phyloP scores from a whole-genome alignment of 2,329 filamentous ascomycete genomes.

The Fusarium hostae region DNA sequence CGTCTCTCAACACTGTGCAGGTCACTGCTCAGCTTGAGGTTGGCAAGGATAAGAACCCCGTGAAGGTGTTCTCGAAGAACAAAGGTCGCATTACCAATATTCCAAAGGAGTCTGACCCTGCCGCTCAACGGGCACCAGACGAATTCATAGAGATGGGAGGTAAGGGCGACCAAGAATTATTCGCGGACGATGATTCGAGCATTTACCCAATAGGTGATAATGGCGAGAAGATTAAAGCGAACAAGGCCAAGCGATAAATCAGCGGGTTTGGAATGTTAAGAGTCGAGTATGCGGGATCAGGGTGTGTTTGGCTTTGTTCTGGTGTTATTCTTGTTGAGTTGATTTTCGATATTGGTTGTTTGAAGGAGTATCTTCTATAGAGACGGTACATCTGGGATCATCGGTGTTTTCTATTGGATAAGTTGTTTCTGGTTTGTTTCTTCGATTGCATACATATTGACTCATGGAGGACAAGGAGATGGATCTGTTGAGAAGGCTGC shows the following conservation, averaged over 20 bases:
- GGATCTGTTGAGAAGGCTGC: constrained; percentile 1
- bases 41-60: constrained; percentile 64
- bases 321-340: constrained; percentile 16
- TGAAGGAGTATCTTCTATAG: constrained; percentile 19
- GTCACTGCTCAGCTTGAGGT: constrained; percentile 65
- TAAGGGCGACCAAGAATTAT: constrained; percentile 84
- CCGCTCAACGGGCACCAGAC: constrained; percentile 71
- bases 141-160: constrained; percentile 90
- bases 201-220: constrained; percentile 57
- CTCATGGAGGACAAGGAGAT: not conserved
- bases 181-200: constrained; percentile 68
- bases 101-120: constrained; percentile 72
- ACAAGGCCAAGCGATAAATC: constrained; percentile 39
- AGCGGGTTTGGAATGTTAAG: not conserved
- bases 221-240: constrained; percentile 45
- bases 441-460: not conserved
- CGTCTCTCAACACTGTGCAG: constrained; percentile 79
- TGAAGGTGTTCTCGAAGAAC: constrained; percentile 84
- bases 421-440: constrained; percentile 1
- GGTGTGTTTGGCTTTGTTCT: not conserved
- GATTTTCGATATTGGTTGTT: constrained; percentile 5
- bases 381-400: constrained; percentile 12
- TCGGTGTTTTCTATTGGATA: constrained; percentile 9
- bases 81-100: constrained; percentile 53
- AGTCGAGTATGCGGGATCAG: not conserved